Evolutionary conservation across 1,139 yeast genomes (phyloP), one percentile per base, ranked within the genome.

Genomic region (Maudiozyma humilis): DNA sequence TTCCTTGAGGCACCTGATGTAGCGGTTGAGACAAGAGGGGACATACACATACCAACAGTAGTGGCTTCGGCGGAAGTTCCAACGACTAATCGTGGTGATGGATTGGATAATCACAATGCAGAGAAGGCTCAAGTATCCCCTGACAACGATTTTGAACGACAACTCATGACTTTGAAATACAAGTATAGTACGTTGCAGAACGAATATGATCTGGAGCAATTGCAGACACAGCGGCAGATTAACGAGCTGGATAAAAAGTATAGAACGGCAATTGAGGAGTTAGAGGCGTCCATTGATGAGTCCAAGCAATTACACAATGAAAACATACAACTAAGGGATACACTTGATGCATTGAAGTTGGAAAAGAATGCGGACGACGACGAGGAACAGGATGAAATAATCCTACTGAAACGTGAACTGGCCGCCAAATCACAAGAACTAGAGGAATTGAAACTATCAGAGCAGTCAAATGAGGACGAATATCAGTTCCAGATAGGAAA

Each of bases 1-100:
- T 72, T 73, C 53, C 50, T 72, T 15, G 74, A 72, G 43, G 60
- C 66, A 34, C 76, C 76, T 2, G 45, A 44, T 29, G 30, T 16
- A 4, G 25, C n/a, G 5, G 32, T 30, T 16, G 25, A 16, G 20
- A 15, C 3, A 35, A 25, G n/a, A 35, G 38, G 16, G 15, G 4
- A 17, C 7, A 17, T 7, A 3, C 40, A 4, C 13, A n/a, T 15
- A 32, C 35, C 13, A 6, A n/a, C n/a, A n/a, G n/a, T n/a, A n/a
- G n/a, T n/a, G n/a, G n/a, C n/a, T n/a, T n/a, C n/a, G n/a, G n/a
- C n/a, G n/a, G n/a, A n/a, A n/a, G n/a, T n/a, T n/a, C n/a, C n/a
- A n/a, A n/a, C n/a, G n/a, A n/a, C n/a, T n/a, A n/a, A n/a, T n/a
- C n/a, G n/a, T n/a, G n/a, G n/a, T n/a, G n/a, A n/a, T n/a, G n/a